These are phyloP conservation scores for Pseudogymnoascus sp. DNA, from an alignment of 2,329 filamentous ascomycete species.

Conservation along the genomic window DNA sequence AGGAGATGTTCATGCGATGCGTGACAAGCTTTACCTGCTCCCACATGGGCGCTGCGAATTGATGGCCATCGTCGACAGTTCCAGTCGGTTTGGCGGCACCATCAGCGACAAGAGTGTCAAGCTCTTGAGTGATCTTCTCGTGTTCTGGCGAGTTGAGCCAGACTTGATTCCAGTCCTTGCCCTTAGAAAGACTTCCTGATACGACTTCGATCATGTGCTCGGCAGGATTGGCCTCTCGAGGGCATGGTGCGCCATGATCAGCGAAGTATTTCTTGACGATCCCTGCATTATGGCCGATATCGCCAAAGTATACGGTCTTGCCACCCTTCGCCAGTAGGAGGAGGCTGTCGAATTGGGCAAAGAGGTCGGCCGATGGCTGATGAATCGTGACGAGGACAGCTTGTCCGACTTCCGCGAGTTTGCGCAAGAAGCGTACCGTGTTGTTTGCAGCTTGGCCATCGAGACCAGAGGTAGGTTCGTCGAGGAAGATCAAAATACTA, in stretches of 20 bases:
- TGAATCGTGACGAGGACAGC: constrained; percentile 49
- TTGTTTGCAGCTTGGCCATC: constrained; percentile 58
- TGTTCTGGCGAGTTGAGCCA: constrained; percentile 61
- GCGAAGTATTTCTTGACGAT: constrained; percentile 58
- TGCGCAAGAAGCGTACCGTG: constrained; percentile 54
- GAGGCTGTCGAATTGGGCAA: constrained; percentile 51
- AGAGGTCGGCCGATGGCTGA: constrained; percentile 46
- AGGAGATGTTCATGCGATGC: constrained; percentile 50
- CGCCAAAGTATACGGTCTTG: constrained; percentile 61
- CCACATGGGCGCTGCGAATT: constrained; percentile 63
- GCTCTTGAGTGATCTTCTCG: constrained; percentile 48
- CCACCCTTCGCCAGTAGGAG: constrained; percentile 58
- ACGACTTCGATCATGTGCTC: constrained; percentile 33
- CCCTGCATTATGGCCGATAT: constrained; percentile 53
- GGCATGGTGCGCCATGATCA: constrained; percentile 46
- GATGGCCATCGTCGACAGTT: constrained; percentile 45
- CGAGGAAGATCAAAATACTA: constrained; percentile 52
- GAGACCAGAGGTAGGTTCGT: constrained; percentile 54
- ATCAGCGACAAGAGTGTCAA: constrained; percentile 52
- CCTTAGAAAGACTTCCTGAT: constrained; percentile 40
- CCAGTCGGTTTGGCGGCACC: constrained; percentile 40
- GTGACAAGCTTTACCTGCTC: constrained; percentile 58
- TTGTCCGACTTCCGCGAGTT: constrained; percentile 48
- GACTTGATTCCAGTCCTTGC: constrained; percentile 60
- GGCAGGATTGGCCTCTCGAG: constrained; percentile 44